Base-by-base conservation (phyloP, 441 rosid species). In the Sinapis alba region DNA sequence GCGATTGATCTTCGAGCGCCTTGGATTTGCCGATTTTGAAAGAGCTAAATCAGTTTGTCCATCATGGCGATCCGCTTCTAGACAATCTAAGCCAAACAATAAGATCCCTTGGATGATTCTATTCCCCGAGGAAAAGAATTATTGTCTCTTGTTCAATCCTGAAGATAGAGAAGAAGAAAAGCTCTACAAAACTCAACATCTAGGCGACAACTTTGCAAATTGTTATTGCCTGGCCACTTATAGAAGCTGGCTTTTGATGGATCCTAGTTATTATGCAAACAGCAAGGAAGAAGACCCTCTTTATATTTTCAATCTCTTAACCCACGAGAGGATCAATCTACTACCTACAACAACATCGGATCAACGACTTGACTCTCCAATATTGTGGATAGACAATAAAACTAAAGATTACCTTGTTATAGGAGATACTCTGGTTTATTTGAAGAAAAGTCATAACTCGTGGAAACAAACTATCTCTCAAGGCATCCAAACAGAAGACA, bases 301-400 rank as follows among this genome's bases (percentile, higher is more conserved):
- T 41, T 41, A 41, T 3, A 41, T 41, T 41, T 41, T 41, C 13
- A 41, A 41, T 41, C 47, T 41, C 13, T 13, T 41, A 41, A 41
- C 47, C 47, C 47, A 1, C 15, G 16, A 41, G 47, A 41, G 16
- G 16, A 41, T 41, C 45, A 38, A 38, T 38, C 45, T 12, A 30
- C 34, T 2, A 1, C 30, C 30, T 8, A 34, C 41, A 8, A 34
- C 41, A 8, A 38, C 0, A 38, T 38, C 43, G 13, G 4, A 36
- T 11, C 4, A 9, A 4, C 30, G 34, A 36, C 3, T 3, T 38
- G 4, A 12, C 41, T 18, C 19, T 28, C 41, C 18, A 0, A 28
- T 47, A 53, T 53, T 51, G 2, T 51, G 62, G 71, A 30, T 68
- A n/a, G 72, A 68, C 28, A 32, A 68, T 13, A 59, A 41, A 43